Evolutionary conservation across 2,329 filamentous ascomycete species (phyloP), one percentile per base, ranked within the genome.

Genomic region (Trichoderma hamatum): DNA sequence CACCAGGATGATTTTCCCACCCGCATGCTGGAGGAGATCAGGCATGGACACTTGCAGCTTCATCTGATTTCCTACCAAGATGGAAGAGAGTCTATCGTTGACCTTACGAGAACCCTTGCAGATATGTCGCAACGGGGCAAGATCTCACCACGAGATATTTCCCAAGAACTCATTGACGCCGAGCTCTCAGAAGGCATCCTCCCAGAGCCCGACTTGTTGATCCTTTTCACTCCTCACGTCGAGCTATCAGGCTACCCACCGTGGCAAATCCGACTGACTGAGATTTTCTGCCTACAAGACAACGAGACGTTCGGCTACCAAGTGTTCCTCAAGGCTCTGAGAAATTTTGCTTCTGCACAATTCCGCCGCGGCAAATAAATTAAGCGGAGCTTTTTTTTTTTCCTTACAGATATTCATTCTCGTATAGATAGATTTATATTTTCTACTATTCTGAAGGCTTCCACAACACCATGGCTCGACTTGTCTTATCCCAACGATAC

Each of bases 51-150:
- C 75, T 77, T 90, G 68, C 80, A 84, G 30, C 79, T 98, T 21
- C 87, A 97, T 69, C 87, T 99, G 49, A 88, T 99, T 62, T 97
- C 93, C 16, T 88, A 89, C 46, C 91, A 95, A 68, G 96, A 99
- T 75, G 95, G 96, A 60, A 89, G 95, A 67, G 93, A 97, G 76
- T 97, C 95, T 4, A 88, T 99, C 71, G 94, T 99, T 51, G 96
- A 99, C 79, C 86, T 99, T 56, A 99, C 96, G 52, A 93, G 94
- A 76, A 98, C 96, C 1, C 85, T 99, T 26, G 89, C 95, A 6
- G 93, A 97, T 77, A 98, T 99, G 96, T 92, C 93, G 7, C 96
- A 98, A 79, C 89, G 90, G 73, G 89, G 89, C 69, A 97, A 97
- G 80, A 85, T 99, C 16, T 88, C 88, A 2, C 87, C 92, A 0